phyloP scores from a whole-genome alignment of 2,329 filamentous ascomycete genomes.

The Sarocladium oryzae region DNA sequence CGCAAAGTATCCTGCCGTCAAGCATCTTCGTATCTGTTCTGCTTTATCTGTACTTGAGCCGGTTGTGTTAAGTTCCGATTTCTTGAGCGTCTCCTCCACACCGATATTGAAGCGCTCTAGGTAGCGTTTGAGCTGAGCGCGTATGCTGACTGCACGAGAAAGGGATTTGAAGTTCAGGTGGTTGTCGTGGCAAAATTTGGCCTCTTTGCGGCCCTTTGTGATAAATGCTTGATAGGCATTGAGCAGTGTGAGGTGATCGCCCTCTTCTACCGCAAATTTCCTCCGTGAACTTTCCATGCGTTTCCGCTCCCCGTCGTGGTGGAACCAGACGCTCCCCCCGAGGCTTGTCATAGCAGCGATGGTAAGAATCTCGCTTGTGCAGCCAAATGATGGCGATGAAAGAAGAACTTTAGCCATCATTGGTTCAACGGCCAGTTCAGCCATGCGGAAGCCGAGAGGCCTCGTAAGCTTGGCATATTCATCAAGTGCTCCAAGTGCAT shows the following conservation, averaged over 20 bases:
- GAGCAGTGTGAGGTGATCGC: slow-evolving; percentile 85
- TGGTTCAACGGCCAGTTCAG: slow-evolving; percentile 84
- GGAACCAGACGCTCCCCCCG: slow-evolving; percentile 76
- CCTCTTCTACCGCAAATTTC: slow-evolving; percentile 86
- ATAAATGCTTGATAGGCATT: slow-evolving; percentile 92
- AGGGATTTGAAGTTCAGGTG: slow-evolving; percentile 82
- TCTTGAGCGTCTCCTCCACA: slow-evolving; percentile 54
- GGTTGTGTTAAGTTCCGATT: slow-evolving; percentile 18
- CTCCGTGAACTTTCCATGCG: slow-evolving; percentile 66
- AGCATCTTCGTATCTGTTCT: slow-evolving; percentile 74
- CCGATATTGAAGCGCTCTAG: slow-evolving; percentile 77
- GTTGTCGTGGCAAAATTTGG: slow-evolving; percentile 82
- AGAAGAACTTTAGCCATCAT: slow-evolving; percentile 93
- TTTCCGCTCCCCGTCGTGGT: slow-evolving; percentile 71
- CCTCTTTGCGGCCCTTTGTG: slow-evolving; percentile 73
- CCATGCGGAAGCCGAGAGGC: slow-evolving; percentile 85
- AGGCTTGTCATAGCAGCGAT: slow-evolving; percentile 93
- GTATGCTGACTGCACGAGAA: slow-evolving; percentile 74
- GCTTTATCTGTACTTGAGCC: slow-evolving; percentile 31
- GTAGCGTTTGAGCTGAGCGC: slow-evolving; percentile 79
- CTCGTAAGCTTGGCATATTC: slow-evolving; percentile 84
- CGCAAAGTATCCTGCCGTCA: slow-evolving; percentile 86
- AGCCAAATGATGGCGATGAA: slow-evolving; percentile 66
- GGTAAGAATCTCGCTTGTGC: slow-evolving; percentile 77
- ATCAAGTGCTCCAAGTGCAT: slow-evolving; percentile 79